Evolutionary conservation across 768 basidiomycete genomes (phyloP).

Genomic region (Lactifluus piperatus): DNA sequence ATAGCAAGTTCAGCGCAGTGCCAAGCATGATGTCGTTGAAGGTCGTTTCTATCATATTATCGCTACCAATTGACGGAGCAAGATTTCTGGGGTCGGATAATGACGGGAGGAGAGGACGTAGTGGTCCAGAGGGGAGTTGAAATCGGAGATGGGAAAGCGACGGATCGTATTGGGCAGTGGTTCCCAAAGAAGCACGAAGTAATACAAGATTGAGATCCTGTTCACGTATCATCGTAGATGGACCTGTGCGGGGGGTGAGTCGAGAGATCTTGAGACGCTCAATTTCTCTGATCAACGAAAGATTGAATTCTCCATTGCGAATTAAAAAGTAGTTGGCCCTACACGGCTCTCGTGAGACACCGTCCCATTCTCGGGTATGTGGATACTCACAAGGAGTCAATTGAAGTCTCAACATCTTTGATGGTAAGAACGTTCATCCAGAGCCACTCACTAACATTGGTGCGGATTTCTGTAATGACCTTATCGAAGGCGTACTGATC

Average conservation of each 20-base stretch:
- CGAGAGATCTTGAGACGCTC: constrained; percentile 77
- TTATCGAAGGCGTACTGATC: constrained; percentile 71
- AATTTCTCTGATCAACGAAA: constrained; percentile 79
- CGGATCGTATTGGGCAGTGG: constrained; percentile 81
- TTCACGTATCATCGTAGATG: constrained; percentile 74
- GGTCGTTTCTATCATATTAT: constrained; percentile 34
- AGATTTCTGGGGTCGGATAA: constrained; percentile 34
- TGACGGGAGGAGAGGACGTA: constrained; percentile 76
- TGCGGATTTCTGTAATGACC: constrained; percentile 65
- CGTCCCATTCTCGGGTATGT: background rate
- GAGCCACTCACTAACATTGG: constrained; percentile 85
- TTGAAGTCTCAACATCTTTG: constrained; percentile 74
- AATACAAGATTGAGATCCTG: constrained; percentile 85
- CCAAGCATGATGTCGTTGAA: constrained; percentile 77
- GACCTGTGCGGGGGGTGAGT: constrained; percentile 54
- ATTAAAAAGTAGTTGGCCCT: constrained; percentile 86
- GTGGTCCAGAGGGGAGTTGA: constrained; percentile 69
- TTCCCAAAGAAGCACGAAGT: constrained; percentile 81
- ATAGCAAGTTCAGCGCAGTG: constrained; percentile 61
- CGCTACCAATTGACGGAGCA: constrained; percentile 35
- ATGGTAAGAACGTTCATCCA: constrained; percentile 85
- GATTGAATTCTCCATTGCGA: constrained; percentile 80
- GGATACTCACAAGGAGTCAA: constrained; percentile 68
- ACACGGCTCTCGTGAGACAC: constrained; percentile 11
- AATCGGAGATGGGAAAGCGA: constrained; percentile 65